Evolutionary conservation across 306 rosid species (phyloP).

Genomic region (Prosopis cineraria): DNA sequence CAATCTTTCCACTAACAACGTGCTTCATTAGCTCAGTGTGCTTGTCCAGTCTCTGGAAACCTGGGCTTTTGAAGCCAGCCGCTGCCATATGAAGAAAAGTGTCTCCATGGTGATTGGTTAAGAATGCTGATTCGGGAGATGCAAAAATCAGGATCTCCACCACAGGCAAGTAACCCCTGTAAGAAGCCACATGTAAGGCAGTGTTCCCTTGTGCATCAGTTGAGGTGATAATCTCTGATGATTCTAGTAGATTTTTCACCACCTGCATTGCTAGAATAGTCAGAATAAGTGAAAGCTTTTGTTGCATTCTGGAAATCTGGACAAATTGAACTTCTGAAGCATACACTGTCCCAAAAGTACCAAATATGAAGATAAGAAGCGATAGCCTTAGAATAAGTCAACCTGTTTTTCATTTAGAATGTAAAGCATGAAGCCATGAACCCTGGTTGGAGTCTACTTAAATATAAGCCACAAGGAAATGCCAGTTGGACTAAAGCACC

Average conservation of each 20-base stretch:
- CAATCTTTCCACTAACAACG: constrained; percentile 45
- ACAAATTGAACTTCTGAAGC: constrained; percentile 16
- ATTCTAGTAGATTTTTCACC: constrained; percentile 65
- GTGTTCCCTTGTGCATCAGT: constrained; percentile 81
- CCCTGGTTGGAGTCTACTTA: neutral
- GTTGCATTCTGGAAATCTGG: neutral
- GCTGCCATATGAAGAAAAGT: constrained; percentile 88
- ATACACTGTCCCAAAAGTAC: constrained; percentile 1
- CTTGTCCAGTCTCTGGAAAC: constrained; percentile 75
- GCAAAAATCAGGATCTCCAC: constrained; percentile 58
- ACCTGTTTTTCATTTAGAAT: neutral
- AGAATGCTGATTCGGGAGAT: constrained; percentile 53
- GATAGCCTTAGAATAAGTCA: neutral
- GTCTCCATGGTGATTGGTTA: constrained; percentile 70
- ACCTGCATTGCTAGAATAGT: constrained; percentile 52
- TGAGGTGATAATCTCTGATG: constrained; percentile 58
- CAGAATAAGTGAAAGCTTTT: constrained; percentile 6
- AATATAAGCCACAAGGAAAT: constrained; percentile 1
- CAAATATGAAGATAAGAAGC: neutral
- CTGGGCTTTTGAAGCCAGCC: constrained; percentile 85
- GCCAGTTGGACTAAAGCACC: constrained; percentile 8
- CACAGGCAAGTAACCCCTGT: constrained; percentile 68
- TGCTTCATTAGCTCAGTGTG: constrained; percentile 71
- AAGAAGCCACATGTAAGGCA: constrained; percentile 76
- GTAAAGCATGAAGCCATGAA: neutral